Conservation (phyloP, 2,329 filamentous ascomycete species). For the Colletotrichum camelliae region DNA sequence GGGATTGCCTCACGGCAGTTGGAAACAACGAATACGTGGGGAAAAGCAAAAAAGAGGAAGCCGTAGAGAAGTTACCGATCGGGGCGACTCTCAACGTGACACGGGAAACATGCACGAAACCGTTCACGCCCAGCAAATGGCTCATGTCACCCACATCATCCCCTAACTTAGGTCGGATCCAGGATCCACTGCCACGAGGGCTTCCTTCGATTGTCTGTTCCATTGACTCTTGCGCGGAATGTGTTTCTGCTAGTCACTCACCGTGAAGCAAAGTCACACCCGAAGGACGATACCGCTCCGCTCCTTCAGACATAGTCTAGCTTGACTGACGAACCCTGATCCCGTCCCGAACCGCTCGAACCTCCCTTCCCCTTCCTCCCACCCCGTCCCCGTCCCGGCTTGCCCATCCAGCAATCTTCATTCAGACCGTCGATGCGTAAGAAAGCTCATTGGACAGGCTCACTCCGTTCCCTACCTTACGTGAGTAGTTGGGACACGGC, state of each 20-base stretch:
- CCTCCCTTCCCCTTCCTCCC: background rate
- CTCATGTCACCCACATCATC: background rate
- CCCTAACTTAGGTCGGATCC: background rate
- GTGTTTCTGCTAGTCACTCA: background rate
- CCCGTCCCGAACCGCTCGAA: background rate
- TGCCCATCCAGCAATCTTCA: background rate
- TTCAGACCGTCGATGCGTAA: background rate
- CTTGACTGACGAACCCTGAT: background rate
- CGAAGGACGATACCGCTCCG: background rate
- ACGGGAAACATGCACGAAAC: slow-evolving; percentile 6
- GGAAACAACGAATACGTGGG: background rate
- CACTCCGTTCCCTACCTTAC: background rate
- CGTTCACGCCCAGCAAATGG: background rate
- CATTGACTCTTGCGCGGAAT: background rate
- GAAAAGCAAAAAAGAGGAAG: background rate
- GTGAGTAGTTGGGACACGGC: background rate
- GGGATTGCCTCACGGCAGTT: background rate
- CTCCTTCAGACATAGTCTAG: background rate
- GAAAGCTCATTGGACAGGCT: background rate
- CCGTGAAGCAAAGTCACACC: background rate
- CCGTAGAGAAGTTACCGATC: background rate
- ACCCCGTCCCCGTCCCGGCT: background rate
- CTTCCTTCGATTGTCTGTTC: background rate
- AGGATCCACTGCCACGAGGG: background rate
- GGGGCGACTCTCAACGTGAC: background rate